These are phyloP conservation scores for Ceratocystis cacaofunesta DNA, from an alignment of 2,329 filamentous ascomycete genomes.

Conservation along the genomic window DNA sequence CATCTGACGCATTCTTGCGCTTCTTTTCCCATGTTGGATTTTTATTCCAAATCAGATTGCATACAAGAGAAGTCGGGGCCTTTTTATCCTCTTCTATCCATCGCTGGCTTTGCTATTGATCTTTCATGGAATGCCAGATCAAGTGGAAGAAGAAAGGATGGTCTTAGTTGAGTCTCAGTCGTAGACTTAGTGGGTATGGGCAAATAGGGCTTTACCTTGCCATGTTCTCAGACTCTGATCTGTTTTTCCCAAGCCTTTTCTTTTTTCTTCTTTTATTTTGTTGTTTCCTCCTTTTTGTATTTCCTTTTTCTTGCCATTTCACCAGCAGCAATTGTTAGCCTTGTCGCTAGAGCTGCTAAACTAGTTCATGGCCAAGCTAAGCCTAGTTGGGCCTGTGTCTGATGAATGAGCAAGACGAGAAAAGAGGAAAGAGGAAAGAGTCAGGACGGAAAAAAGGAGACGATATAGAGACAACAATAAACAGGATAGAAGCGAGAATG, in stretches of 20 bases:
- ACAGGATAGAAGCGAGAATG: not conserved
- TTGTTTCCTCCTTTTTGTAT: not conserved
- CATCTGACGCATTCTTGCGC: not conserved
- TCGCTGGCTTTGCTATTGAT: not conserved
- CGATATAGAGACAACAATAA: not conserved
- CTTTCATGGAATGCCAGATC: not conserved
- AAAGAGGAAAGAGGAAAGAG: not conserved
- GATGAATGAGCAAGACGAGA: not conserved
- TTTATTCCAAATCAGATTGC: not conserved
- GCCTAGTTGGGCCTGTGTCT: slow-evolving; percentile 1
- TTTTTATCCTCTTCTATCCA: too few species aligned
- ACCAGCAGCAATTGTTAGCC: not conserved
- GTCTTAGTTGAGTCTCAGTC: not conserved
- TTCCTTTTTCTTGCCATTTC: not conserved
- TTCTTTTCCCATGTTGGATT: not conserved
- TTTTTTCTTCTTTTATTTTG: not conserved
- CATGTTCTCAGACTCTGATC: not conserved
- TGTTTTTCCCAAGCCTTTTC: not conserved
- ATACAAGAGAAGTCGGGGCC: not conserved
- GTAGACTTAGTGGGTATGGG: too few species aligned
- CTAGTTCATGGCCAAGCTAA: not conserved
- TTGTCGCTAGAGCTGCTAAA: not conserved
- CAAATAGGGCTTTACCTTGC: not conserved
- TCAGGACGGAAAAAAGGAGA: not conserved
- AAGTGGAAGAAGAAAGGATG: not conserved